Conservation (phyloP, 306 rosid genomes). For the Glycyrrhiza uralensis region DNA sequence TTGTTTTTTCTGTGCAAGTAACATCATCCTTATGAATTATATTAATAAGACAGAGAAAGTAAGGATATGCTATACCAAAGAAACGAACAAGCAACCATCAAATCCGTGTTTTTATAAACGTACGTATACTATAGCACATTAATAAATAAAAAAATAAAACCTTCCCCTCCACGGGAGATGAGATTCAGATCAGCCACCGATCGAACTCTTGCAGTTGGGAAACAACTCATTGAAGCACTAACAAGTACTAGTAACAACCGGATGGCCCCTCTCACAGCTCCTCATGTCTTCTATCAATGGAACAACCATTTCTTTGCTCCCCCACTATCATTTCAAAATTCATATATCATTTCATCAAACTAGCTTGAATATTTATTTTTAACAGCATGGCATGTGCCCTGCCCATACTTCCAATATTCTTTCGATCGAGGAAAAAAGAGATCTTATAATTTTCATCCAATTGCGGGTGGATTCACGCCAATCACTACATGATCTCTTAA, state of each 20-base stretch:
- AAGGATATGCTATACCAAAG: slow-evolving; percentile 26
- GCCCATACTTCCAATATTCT: slow-evolving; percentile 50
- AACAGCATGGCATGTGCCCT: slow-evolving; percentile 57
- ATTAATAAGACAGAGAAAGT: slow-evolving; percentile 9
- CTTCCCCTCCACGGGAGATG: slow-evolving; percentile 28
- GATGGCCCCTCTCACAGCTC: slow-evolving; percentile 50
- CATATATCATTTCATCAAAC: slow-evolving; percentile 9
- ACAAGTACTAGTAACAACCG: slow-evolving; percentile 32
- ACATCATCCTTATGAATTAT: slow-evolving; percentile 1
- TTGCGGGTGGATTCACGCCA: background rate
- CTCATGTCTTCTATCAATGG: slow-evolving; percentile 44
- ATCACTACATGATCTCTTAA: background rate
- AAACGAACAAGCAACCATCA: slow-evolving; percentile 60
- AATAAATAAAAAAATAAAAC: slow-evolving; percentile 33
- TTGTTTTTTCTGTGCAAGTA: background rate
- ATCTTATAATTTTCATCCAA: background rate
- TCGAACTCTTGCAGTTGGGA: slow-evolving; percentile 56
- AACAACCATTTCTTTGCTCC: slow-evolving; percentile 38
- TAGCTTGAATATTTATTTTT: background rate
- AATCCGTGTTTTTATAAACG: slow-evolving; percentile 69
- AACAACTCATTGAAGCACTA: slow-evolving; percentile 81
- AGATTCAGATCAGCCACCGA: slow-evolving; percentile 23
- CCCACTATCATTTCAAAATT: slow-evolving; percentile 36
- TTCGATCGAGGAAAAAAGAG: slow-evolving; percentile 3
- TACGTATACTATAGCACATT: slow-evolving; percentile 36